Evolutionary conservation across 1,284 basidiomycete species (phyloP).

Genomic region (Entoloma clypeatum): DNA sequence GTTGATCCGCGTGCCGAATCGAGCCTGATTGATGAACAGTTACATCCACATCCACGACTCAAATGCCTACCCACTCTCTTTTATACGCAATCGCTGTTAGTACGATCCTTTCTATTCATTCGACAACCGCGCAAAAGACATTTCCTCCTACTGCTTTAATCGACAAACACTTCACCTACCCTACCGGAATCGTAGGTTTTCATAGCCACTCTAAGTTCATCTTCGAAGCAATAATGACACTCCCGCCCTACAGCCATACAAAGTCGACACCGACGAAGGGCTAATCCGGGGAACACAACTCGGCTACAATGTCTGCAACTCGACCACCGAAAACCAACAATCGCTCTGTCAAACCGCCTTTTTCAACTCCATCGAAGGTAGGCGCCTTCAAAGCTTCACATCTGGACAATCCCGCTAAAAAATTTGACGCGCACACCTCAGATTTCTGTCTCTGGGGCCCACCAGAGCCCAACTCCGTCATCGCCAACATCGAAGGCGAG

Average conservation of each 20-base stretch:
- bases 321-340: conserved; percentile 29
- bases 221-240: background rate
- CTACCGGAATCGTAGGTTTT: conserved; percentile 21
- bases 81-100: too few relatives aligned
- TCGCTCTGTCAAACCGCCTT: conserved; percentile 35
- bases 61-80: too few relatives aligned
- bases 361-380: conserved; percentile 31
- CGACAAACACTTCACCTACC: conserved; percentile 25
- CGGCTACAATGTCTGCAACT: conserved; percentile 35
- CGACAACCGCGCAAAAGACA: too few relatives aligned
- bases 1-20: too few relatives aligned
- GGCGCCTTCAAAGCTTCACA: conserved; percentile 6
- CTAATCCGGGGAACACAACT: conserved; percentile 29
- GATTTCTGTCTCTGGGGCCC: conserved; percentile 14
- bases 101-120: too few relatives aligned
- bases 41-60: too few relatives aligned
- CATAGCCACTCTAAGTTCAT: background rate
- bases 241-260: conserved; percentile 25
- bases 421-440: background rate
- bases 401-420: background rate
- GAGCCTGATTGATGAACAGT: too few relatives aligned
- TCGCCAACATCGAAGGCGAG: conserved; percentile 58
- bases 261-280: conserved; percentile 31
- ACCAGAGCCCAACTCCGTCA: too few relatives aligned
- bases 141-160: too few relatives aligned